A percentile compares a stretch with the other conserved stretches of the same genome.
Evolutionary conservation across 2,329 filamentous ascomycete genomes (phyloP).

Genomic region (Penicillium crustosum): DNA sequence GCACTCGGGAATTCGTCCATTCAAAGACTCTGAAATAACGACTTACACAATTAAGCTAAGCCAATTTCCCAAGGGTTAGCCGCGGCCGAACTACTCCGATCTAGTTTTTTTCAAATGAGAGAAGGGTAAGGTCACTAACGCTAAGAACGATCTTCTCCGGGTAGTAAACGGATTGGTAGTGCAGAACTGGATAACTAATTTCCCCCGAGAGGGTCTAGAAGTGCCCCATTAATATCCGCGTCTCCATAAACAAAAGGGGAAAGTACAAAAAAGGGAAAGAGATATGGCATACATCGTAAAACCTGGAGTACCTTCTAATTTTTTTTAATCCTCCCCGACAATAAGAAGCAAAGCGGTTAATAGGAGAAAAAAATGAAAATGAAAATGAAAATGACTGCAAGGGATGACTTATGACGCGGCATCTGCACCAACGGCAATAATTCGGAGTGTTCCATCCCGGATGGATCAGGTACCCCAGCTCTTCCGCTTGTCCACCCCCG

Average conservation of each 20-base stretch:
- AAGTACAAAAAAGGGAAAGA: not conserved
- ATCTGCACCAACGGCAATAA: not conserved
- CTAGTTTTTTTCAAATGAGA: not conserved
- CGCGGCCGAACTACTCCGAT: constrained; percentile 17
- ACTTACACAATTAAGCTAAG: constrained; percentile 1
- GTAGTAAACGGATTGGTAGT: not conserved
- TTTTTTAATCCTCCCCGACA: too few relatives aligned
- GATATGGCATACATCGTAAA: not conserved
- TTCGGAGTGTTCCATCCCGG: not conserved
- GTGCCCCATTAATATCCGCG: not conserved
- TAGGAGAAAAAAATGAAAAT: not conserved
- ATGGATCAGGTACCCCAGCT: not conserved
- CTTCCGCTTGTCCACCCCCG: constrained; percentile 6
- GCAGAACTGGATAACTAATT: not conserved
- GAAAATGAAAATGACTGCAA: not conserved
- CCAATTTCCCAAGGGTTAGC: constrained; percentile 2
- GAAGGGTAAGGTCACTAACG: not conserved
- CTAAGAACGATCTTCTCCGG: not conserved
- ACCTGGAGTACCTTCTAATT: too few relatives aligned
- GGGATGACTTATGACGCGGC: constrained; percentile 10
- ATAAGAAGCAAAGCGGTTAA: not conserved
- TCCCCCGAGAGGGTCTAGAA: not conserved
- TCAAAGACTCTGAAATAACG: not conserved
- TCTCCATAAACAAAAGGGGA: not conserved
- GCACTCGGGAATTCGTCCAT: not conserved